A percentile compares a stretch with the other conserved stretches of the same genome.
Conservation (phyloP, 148 eudicot genomes). For the Camellia granthamiana region DNA sequence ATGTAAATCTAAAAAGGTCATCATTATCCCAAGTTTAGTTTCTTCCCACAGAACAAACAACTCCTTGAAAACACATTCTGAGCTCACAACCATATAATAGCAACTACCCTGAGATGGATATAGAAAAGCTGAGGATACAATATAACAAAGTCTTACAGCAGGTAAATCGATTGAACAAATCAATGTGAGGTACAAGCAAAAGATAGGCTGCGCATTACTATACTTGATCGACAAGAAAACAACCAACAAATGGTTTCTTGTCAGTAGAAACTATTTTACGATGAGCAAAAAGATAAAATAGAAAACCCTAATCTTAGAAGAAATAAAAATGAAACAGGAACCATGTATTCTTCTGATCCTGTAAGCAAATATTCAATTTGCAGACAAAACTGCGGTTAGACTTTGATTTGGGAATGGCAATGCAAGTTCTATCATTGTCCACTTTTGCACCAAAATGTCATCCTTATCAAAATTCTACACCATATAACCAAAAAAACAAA, state of each 20-base stretch:
- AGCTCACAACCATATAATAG: too few species aligned
- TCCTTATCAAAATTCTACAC: background rate
- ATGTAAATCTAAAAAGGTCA: too few species aligned
- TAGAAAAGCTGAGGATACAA: background rate
- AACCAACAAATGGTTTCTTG: background rate
- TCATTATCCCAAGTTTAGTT: too few species aligned
- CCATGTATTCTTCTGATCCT: constrained; percentile 10
- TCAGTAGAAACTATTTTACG: background rate
- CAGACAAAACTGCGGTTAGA: constrained; percentile 14
- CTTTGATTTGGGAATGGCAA: background rate
- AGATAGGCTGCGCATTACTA: background rate
- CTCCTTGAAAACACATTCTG: too few species aligned
- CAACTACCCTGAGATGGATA: background rate
- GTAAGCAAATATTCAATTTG: constrained; percentile 12
- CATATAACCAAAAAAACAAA: background rate
- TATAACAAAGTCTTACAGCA: background rate
- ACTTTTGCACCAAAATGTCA: constrained; percentile 1
- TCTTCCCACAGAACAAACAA: too few species aligned
- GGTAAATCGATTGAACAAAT: background rate
- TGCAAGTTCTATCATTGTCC: constrained; percentile 7
- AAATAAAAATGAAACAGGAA: constrained; percentile 7
- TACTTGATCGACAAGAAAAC: background rate
- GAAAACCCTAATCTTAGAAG: background rate
- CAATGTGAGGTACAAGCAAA: background rate
- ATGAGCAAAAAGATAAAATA: constrained; percentile 3